Evolutionary conservation across 306 rosid species (phyloP).

Genomic region (Benincasa hispida): DNA sequence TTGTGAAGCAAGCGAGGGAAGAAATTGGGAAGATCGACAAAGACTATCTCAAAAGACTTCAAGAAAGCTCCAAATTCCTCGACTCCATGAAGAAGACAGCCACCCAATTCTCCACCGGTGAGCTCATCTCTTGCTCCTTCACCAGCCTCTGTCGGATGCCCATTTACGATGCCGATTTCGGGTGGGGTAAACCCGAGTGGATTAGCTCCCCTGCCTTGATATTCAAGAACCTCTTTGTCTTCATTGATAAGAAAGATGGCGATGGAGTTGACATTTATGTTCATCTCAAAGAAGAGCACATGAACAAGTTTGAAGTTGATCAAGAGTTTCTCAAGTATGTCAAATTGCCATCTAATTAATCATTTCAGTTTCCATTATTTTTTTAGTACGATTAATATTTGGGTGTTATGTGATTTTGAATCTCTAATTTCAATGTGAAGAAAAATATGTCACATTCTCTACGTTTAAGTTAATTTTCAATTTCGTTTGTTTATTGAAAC

Average conservation of each 20-base stretch:
- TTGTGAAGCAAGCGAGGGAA: neutral
- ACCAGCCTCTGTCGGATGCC: slow-evolving; percentile 41
- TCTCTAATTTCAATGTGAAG: too few relatives aligned
- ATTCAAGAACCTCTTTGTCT: slow-evolving; percentile 28
- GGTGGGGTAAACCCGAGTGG: slow-evolving; percentile 47
- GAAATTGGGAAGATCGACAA: slow-evolving; percentile 22
- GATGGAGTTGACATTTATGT: slow-evolving; percentile 39
- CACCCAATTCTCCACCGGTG: slow-evolving; percentile 8
- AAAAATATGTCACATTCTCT: too few relatives aligned
- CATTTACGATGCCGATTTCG: slow-evolving; percentile 39
- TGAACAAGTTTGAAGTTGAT: slow-evolving; percentile 18
- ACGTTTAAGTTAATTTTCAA: too few relatives aligned
- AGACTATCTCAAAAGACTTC: slow-evolving; percentile 10
- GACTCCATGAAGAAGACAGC: slow-evolving; percentile 14
- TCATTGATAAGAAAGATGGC: slow-evolving; percentile 20
- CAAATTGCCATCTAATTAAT: neutral
- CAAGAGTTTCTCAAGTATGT: neutral
- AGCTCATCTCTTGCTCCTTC: slow-evolving; percentile 19
- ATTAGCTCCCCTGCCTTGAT: slow-evolving; percentile 24
- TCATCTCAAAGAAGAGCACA: slow-evolving; percentile 30
- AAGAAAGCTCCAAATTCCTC: slow-evolving; percentile 9
- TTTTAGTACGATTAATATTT: too few relatives aligned
- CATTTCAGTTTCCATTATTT: too few relatives aligned
- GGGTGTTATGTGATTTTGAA: too few relatives aligned
- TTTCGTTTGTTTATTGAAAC: too few relatives aligned